Evolutionary conservation across 169 alveolate species (phyloP).

Genomic region (Plasmodium knowlesi): DNA sequence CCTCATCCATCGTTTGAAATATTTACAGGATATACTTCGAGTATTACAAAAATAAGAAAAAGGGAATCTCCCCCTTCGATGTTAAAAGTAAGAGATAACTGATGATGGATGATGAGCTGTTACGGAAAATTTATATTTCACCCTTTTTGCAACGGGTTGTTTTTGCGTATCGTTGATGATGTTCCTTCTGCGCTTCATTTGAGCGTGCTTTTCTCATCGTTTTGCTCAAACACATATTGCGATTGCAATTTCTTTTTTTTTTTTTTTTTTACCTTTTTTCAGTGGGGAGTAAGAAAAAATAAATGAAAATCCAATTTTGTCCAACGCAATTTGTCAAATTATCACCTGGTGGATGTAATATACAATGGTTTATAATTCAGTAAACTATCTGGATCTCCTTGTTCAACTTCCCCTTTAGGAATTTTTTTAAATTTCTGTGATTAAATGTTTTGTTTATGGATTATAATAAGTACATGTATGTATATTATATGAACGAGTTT

Average conservation of each 20-base stretch:
- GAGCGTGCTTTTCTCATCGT: background rate
- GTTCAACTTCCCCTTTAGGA: background rate
- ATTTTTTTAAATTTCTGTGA: conserved; percentile 46
- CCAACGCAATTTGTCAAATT: background rate
- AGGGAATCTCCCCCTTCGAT: conserved; percentile 6
- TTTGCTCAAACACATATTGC: background rate
- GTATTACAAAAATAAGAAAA: conserved; percentile 26
- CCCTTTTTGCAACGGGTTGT: background rate
- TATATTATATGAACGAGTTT: background rate
- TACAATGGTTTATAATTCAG: conserved; percentile 35
- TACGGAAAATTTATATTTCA: background rate
- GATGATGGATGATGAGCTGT: background rate
- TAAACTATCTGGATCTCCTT: background rate
- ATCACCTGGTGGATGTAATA: conserved; percentile 28
- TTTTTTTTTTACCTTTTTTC: background rate
- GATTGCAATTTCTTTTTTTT: background rate
- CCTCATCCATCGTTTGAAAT: background rate
- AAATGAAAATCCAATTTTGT: background rate
- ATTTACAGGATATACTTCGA: conserved; percentile 56
- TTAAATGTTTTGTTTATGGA: conserved; percentile 7
- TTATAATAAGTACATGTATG: background rate
- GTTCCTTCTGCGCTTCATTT: background rate
- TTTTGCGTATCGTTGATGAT: background rate
- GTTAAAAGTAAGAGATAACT: conserved; percentile 19
- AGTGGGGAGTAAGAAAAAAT: conserved; percentile 37